A percentile compares a stretch with the other conserved stretches of the same genome.
Conservation (phyloP, 805 yeast species). For the Candida nanaspora region DNA sequence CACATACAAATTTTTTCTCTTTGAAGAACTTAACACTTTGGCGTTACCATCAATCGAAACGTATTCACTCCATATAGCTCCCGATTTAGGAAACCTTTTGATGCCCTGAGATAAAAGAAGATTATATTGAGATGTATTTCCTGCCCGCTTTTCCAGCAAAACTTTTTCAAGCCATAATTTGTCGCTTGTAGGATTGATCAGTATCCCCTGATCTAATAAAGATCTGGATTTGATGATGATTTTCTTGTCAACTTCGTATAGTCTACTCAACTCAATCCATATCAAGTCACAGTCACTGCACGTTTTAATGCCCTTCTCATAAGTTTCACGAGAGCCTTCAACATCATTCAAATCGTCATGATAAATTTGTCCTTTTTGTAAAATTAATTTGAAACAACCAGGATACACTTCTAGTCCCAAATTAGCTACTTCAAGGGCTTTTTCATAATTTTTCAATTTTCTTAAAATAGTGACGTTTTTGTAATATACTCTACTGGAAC, state of each 20-base stretch:
- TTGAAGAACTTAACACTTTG: constrained; percentile 16
- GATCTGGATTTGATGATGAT: constrained; percentile 60
- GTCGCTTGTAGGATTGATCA: constrained; percentile 42
- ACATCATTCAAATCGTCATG: constrained; percentile 20
- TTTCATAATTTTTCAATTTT: constrained; percentile 23
- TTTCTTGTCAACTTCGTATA: constrained; percentile 36
- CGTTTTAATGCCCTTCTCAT: constrained; percentile 39
- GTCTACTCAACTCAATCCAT: constrained; percentile 47
- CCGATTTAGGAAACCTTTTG: constrained; percentile 48
- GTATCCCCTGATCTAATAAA: constrained; percentile 57
- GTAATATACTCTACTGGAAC: constrained; percentile 50
- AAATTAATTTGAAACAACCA: constrained; percentile 42
- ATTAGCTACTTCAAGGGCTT: constrained; percentile 34
- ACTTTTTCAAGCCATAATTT: constrained; percentile 53
- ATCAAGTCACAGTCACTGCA: constrained; percentile 38
- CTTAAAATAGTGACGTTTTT: constrained; percentile 51
- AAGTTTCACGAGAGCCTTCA: constrained; percentile 39
- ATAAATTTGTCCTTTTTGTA: constrained; percentile 57
- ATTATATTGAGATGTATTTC: constrained; percentile 45
- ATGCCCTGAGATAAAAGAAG: constrained; percentile 52
- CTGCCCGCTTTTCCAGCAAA: constrained; percentile 44
- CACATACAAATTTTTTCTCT: constrained; percentile 47
- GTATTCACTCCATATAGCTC: constrained; percentile 60
- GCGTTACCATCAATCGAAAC: constrained; percentile 42
- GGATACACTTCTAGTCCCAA: constrained; percentile 46